Evolutionary conservation across 2,329 filamentous ascomycete species (phyloP), one percentile per base, ranked within the genome.

Genomic region (Periconia macrospinosa): DNA sequence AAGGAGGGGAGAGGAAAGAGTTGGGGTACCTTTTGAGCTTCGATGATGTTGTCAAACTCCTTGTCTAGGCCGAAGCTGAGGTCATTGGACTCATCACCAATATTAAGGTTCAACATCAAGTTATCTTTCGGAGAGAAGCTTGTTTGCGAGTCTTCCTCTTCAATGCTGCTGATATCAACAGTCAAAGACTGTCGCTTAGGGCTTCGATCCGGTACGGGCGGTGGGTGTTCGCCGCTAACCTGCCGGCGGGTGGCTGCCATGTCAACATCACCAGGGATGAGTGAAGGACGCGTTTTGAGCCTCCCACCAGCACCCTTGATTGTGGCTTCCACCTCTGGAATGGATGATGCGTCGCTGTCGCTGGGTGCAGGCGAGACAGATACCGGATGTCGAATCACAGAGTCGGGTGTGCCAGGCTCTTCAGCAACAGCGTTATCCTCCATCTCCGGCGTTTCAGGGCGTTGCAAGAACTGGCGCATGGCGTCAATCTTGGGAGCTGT

Each of bases 1-100:
- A 62, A 70, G 43, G 63, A 62, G 56, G 65, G 61, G 66, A 72
- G 64, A 65, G 66, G 68, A 67, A 71, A 72, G 57, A 70, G 60
- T 57, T 62, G 84, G 78, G 80, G 79, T 83, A 97, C 92, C 92
- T 97, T 97, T 89, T 97, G 92, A 72, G 88, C 84, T 78, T 97
- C 92, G 66, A 97, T 95, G 52, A 97, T 90, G 56, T 93, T 86
- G 68, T 97, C 92, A 75, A 97, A 97, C 72, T 97, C 94, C 66
- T 90, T 85, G 67, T 96, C 91, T 44, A 97, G 83, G 59, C 91
- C 93, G 58, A 96, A 86, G 56, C 90, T 90, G 51, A 94, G 82
- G 68, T 93, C 91, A 45, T 84, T 80, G 45, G 79, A 78, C 33
- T 80, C 77, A 59, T 92, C 86, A 67, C 90, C 86, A 61, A 95